These are phyloP conservation scores for Claviceps capensis DNA, from an alignment of 2,329 filamentous ascomycete species.

Conservation along the genomic window DNA sequence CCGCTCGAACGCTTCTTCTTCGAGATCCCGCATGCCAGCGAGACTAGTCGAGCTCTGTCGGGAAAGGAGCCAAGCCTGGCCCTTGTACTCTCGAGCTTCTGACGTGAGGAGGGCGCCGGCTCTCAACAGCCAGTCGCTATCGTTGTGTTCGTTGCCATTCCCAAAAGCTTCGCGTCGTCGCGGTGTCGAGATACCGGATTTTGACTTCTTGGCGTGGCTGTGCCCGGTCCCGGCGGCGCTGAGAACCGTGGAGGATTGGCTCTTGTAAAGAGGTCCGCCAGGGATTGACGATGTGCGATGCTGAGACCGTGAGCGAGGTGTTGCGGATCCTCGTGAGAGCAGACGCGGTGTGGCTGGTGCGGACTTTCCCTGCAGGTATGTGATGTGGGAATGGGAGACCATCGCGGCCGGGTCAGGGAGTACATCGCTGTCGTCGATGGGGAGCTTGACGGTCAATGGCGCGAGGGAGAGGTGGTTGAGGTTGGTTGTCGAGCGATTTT, in stretches of 20 bases:
- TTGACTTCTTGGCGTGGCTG: conserved; percentile 6
- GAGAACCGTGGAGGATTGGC: conserved; percentile 49
- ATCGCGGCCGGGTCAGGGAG: conserved; percentile 21
- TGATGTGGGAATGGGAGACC: conserved; percentile 21
- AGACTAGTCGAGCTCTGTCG: conserved; percentile 52
- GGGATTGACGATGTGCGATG: conserved; percentile 27
- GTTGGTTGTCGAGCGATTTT: conserved; percentile 44
- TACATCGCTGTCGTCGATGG: conserved; percentile 39
- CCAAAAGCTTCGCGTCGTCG: conserved; percentile 18
- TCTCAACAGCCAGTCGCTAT: conserved; percentile 52
- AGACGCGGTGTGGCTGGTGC: conserved; percentile 51
- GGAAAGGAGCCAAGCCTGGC: conserved; percentile 54
- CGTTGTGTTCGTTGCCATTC: conserved; percentile 24
- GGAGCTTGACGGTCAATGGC: conserved; percentile 49
- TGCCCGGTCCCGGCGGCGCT: conserved; percentile 8
- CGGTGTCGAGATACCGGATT: conserved; percentile 21
- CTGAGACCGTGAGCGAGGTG: conserved; percentile 32
- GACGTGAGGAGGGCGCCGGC: conserved; percentile 48
- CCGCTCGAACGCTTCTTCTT: conserved; percentile 38
- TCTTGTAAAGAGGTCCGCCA: conserved; percentile 34
- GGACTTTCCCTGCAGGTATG: conserved; percentile 48
- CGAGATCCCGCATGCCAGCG: conserved; percentile 33
- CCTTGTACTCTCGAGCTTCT: conserved; percentile 52
- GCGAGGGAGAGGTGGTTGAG: conserved; percentile 48
- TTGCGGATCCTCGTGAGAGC: conserved; percentile 39